Percentiles rank a stretch among this genome's conserved stretches.
Conservation (phyloP, 495 filamentous ascomycete species). For the Penicillium lividum region DNA sequence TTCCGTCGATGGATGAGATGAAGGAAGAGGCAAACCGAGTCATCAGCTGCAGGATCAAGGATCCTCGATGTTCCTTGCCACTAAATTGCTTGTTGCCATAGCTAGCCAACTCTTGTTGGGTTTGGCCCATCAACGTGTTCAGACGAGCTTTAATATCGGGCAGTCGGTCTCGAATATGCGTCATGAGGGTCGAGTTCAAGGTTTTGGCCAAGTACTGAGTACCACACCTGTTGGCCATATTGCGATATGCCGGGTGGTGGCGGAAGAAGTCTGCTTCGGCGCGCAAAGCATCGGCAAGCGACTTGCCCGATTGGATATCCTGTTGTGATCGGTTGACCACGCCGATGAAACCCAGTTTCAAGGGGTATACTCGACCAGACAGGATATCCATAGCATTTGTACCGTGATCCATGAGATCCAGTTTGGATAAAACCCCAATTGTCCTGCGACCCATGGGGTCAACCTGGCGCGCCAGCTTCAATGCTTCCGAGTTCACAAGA, state of each 20-base stretch:
- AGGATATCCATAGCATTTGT: conserved; percentile 98
- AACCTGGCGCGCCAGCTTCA: conserved; percentile 96
- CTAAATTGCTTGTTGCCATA: conserved; percentile 98
- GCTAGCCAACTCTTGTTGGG: conserved; percentile 96
- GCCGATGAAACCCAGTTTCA: conserved; percentile 97
- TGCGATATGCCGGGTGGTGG: conserved; percentile 94
- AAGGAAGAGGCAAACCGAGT: conserved; percentile 97
- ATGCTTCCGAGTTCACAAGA: conserved; percentile 95
- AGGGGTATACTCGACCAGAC: conserved; percentile 90
- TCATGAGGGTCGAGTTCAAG: conserved; percentile 91
- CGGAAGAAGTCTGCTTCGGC: conserved; percentile 94
- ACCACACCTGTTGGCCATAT: conserved; percentile 90
- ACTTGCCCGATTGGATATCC: conserved; percentile 94
- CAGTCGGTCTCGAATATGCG: conserved; percentile 91
- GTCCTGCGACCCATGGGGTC: conserved; percentile 93
- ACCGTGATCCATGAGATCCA: conserved; percentile 98
- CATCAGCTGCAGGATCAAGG: conserved; percentile 95
- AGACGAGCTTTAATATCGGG: conserved; percentile 97
- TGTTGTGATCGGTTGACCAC: conserved; percentile 98
- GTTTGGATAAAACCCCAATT: conserved; percentile 95
- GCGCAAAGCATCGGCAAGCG: conserved; percentile 83
- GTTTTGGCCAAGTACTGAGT: conserved; percentile 96
- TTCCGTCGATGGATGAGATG: conserved; percentile 98
- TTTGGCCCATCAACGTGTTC: conserved; percentile 98
- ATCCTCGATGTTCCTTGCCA: conserved; percentile 94